Evolutionary conservation across 495 filamentous ascomycete species (phyloP).

Genomic region (Penicillium samsonianum): DNA sequence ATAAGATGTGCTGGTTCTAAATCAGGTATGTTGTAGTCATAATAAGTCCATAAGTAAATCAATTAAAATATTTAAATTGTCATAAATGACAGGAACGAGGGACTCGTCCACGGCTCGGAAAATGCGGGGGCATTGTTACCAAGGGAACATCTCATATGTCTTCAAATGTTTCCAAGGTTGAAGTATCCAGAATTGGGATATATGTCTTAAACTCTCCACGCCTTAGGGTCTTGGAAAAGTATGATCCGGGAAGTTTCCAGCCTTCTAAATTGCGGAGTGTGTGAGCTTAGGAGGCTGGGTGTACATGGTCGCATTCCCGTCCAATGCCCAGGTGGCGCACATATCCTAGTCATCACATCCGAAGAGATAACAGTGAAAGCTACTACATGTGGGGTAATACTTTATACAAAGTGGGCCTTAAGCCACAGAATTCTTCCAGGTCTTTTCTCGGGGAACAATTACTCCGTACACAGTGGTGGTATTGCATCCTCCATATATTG

Average conservation of each 20-base stretch:
- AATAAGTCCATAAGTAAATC: no score
- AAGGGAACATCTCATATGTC: background rate
- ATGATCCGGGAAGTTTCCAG: background rate
- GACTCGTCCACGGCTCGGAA: no score
- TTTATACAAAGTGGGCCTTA: background rate
- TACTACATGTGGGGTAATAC: background rate
- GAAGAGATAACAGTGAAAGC: background rate
- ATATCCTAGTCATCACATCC: background rate
- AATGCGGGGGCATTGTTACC: constrained; percentile 3
- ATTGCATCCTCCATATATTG: no score
- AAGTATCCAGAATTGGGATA: background rate
- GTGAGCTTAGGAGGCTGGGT: background rate
- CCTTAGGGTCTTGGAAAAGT: background rate
- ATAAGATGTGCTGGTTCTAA: no score
- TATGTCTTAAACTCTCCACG: constrained; percentile 14
- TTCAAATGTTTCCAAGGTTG: no score
- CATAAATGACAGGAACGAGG: no score
- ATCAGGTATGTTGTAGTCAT: no score
- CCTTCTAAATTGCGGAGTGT: background rate
- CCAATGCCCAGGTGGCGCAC: background rate
- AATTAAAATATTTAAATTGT: no score
- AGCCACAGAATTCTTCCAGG: background rate
- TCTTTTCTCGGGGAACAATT: background rate
- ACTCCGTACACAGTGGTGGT: background rate
- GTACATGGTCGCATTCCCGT: background rate